Base-by-base conservation (phyloP, 1,284 basidiomycete species). In the Melampsora americana region DNA sequence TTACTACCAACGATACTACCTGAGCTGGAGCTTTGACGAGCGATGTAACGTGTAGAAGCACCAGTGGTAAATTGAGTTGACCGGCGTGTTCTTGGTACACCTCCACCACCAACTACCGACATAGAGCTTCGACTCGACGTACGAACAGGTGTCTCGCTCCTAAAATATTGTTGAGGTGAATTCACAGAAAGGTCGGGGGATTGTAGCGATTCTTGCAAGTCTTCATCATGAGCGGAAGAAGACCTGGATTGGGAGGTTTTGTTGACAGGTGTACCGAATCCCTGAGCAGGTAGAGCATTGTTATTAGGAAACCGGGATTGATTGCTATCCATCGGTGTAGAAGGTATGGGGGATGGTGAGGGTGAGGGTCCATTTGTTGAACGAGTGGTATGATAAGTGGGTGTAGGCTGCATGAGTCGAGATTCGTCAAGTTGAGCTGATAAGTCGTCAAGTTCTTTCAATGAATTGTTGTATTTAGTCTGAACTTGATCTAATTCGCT, bases 381-480 rank as follows among this genome's bases (percentile, higher is more conserved):
- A 56, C 26, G 5, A 20, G 50, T 62, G 30, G 48, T 73, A 9
- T 32, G 48, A 59, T 66, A 66, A 26, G 70, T 60, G 7, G 59
- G 64, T 20, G 50, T 53, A 20, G 50, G 26, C 28, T 12, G 70
- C 6, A 67, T 53, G 26, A 76, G 18, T 32, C 20, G 73, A 56
- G 73, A 44, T 44, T 42, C 65, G 18, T 65, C 48, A 26, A 64
- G 30, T 18, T 73, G 60, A 42, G 77, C 70, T 18, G 30, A 32
- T 7, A 77, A 26, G 35, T 78, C 78, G 62, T 78, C 78, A 30
- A 75, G 46, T 30, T 79, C 78, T 23, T 78, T 87, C 35, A 95
- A 86, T n/a, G 93, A 90, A 79, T 95, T 90, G 48, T 90, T 89
- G 82, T 95, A 95, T 82, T 93, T 93, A 56, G 84, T 84, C 5